Evolutionary conservation across 2,329 filamentous ascomycete species (phyloP), one percentile per base, ranked within the genome.

Genomic region (Fusarium duplospermum): DNA sequence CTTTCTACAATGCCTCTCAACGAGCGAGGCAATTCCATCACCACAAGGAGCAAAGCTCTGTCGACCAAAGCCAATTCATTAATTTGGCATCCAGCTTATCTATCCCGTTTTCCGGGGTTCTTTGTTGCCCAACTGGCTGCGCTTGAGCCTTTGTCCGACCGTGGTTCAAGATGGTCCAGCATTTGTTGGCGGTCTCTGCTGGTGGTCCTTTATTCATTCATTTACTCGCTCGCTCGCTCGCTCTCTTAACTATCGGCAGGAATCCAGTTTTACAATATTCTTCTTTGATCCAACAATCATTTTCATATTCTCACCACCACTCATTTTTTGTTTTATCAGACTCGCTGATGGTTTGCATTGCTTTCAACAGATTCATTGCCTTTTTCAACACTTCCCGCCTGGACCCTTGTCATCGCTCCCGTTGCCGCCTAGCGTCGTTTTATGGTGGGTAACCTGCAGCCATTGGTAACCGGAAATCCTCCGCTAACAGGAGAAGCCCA

Each of bases 81-180:
- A 76, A 75, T 67, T 69, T 69, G 67, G 66, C 31, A 24, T 64
- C 59, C 64, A 69, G 54, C 54, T 62, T 42, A 62, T 70, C 62
- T 27, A 61, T 64, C 36, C 45, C 61, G 47, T 62, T 64, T 67
- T 62, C 42, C 16, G 62, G 50, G 64, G 38, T 58, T 70, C 70
- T 72, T 76, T 76, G 74, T 77, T 62, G 54, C 67, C 66, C 64
- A 66, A 36, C 50, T 63, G 42, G 67, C 69, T 64, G 45, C 54
- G 57, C 59, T 50, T 66, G 56, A 71, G 65, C 67, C 77, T 75
- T 76, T 78, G 76, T 78, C 68, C 74, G 66, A 77, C 74, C 67
- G 62, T 69, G 69, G 71, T 47, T 62, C 35, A 50, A 58, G 24
- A 45, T 59, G 62, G 60, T 40, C 54, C 72, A 72, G 69, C 24